phyloP scores from a whole-genome alignment of 305 asterid species.

The Rubia balearica region DNA sequence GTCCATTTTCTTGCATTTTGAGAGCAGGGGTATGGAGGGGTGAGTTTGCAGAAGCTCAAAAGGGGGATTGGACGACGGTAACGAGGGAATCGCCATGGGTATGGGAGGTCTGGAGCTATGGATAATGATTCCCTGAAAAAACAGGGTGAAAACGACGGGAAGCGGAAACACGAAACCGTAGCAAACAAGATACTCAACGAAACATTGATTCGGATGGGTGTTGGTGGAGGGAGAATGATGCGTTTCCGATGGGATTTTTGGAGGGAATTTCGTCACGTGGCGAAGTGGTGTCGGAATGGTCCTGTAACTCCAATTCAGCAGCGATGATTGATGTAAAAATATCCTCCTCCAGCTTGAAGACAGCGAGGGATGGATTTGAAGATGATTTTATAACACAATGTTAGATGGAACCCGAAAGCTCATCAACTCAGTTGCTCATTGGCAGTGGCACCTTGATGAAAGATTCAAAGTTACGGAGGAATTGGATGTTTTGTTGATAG shows the following conservation, averaged over 20 bases:
- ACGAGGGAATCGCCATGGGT: constrained; percentile 15
- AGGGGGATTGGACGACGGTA: constrained; percentile 39
- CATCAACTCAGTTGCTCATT: background rate
- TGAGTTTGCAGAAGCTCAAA: constrained; percentile 39
- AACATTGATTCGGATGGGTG: background rate
- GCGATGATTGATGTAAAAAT: background rate
- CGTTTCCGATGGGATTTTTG: background rate
- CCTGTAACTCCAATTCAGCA: background rate
- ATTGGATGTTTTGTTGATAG: background rate
- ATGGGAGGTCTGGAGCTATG: background rate
- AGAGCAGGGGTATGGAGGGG: constrained; percentile 24
- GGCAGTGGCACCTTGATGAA: background rate
- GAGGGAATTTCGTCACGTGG: constrained; percentile 9
- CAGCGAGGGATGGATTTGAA: background rate
- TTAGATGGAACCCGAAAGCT: background rate
- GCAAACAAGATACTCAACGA: background rate
- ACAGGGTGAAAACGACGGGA: background rate
- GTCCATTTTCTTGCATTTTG: constrained; percentile 1
- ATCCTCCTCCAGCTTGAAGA: background rate
- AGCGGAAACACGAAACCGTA: constrained; percentile 3
- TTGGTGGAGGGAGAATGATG: constrained; percentile 9
- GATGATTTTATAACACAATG: background rate
- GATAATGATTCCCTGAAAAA: background rate
- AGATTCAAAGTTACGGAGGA: background rate
- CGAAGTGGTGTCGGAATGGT: background rate